Percentiles rank a stretch among this genome's conserved stretches.
These are phyloP conservation scores for Moesziomyces sp. DNA, from an alignment of 1,284 basidiomycete species.

Conservation along the genomic window DNA sequence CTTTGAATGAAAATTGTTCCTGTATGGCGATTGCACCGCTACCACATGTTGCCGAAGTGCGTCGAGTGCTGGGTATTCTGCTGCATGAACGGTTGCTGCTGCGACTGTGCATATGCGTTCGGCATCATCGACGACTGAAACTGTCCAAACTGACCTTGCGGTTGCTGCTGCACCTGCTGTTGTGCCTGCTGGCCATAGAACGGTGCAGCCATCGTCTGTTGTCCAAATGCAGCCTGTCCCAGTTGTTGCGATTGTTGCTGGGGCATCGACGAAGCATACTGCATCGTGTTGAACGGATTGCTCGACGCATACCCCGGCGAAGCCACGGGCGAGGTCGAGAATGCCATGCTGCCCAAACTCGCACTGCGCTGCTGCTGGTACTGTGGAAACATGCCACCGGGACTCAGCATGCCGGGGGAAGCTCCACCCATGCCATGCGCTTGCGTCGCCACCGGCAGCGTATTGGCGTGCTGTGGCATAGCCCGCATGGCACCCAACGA, in stretches of 20 bases:
- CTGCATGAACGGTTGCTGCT: conserved; percentile 21
- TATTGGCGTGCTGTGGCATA: conserved; percentile 31
- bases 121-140: conserved; percentile 34
- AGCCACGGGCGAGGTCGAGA: conserved; percentile 31
- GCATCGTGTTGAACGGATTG: conserved; percentile 4
- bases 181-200: conserved; percentile 17
- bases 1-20: too few relatives aligned
- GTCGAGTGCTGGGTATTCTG: conserved; percentile 39
- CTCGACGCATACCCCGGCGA: conserved; percentile 13
- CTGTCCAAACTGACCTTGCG: background rate
- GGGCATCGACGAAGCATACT: background rate
- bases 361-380: conserved; percentile 40
- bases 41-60: conserved; percentile 33
- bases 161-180: conserved; percentile 11
- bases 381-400: conserved; percentile 30
- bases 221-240: conserved; percentile 28
- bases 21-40: background rate
- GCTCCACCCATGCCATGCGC: too few relatives aligned
- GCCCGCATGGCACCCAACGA: conserved; percentile 11
- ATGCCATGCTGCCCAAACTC: conserved; percentile 43
- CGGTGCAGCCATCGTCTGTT: conserved; percentile 14
- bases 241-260: conserved; percentile 35
- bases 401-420: conserved; percentile 14
- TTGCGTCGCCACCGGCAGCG: conserved; percentile 6
- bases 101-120: conserved; percentile 20